phyloP scores from a whole-genome alignment of 1,139 yeast genomes.

The Geotrichum candidum region DNA sequence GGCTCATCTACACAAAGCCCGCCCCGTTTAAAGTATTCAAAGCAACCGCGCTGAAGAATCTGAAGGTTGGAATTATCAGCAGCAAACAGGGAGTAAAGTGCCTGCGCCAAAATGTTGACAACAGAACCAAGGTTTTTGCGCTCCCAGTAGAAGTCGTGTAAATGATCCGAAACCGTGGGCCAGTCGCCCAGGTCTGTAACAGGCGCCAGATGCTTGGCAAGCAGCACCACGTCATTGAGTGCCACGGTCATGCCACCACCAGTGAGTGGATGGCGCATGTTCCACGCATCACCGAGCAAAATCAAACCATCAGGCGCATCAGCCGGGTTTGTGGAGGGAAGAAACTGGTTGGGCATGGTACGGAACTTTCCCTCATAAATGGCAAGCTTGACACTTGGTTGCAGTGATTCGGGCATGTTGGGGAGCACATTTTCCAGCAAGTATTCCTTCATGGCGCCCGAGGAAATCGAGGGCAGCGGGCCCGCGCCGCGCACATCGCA shows the following conservation, averaged over 20 bases:
- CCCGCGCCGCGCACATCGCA: constrained; percentile 75
- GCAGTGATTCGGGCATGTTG: constrained; percentile 55
- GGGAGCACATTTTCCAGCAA: constrained; percentile 58
- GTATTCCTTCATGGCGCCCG: constrained; percentile 57
- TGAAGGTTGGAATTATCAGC: constrained; percentile 64
- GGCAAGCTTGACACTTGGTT: constrained; percentile 62
- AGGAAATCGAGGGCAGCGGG: constrained; percentile 56
- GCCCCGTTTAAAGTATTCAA: constrained; percentile 75
- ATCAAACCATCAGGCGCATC: constrained; percentile 69
- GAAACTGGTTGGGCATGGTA: constrained; percentile 90
- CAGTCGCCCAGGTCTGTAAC: constrained; percentile 31
- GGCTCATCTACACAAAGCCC: constrained; percentile 79
- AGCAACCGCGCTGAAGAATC: constrained; percentile 82
- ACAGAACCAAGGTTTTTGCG: constrained; percentile 79
- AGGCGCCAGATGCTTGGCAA: constrained; percentile 51
- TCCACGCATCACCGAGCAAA: constrained; percentile 86
- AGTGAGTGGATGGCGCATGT: constrained; percentile 97
- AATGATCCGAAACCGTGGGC: constrained; percentile 49
- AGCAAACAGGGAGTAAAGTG: constrained; percentile 83
- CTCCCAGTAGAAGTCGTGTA: constrained; percentile 68
- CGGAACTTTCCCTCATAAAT: constrained; percentile 49
- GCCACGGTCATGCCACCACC: constrained; percentile 99
- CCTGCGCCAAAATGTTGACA: constrained; percentile 83
- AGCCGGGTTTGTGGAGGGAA: constrained; percentile 55
- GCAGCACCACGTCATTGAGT: constrained; percentile 71